These are phyloP conservation scores for Talaromyces piceae DNA, from an alignment of 2,329 filamentous ascomycete genomes.

Conservation along the genomic window DNA sequence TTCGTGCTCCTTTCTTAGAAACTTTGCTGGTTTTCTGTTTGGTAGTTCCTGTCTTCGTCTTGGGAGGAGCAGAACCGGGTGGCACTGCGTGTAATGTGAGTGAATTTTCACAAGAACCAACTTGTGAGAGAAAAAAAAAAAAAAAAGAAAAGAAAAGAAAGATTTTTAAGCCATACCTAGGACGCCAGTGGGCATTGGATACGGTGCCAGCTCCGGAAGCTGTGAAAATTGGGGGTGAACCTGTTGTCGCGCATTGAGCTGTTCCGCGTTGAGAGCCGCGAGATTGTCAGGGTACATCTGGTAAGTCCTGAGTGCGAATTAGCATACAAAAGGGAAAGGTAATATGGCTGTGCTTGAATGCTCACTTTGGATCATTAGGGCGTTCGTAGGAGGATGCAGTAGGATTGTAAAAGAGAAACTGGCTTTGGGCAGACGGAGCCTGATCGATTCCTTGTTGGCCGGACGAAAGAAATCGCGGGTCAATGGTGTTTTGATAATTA, in stretches of 20 bases:
- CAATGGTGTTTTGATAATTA: conserved; percentile 30
- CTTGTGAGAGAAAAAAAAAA: not conserved
- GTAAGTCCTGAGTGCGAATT: conserved; percentile 5
- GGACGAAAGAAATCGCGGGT: conserved; percentile 32
- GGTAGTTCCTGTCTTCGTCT: conserved; percentile 16
- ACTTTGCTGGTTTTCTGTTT: conserved; percentile 20
- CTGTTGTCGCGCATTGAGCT: conserved; percentile 9
- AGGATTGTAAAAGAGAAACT: conserved; percentile 22
- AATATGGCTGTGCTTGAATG: conserved; percentile 4
- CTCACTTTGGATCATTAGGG: conserved; percentile 21
- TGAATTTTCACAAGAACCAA: not conserved
- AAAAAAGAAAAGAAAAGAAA: no score
- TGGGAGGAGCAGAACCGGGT: conserved; percentile 11
- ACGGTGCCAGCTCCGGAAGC: conserved; percentile 8
- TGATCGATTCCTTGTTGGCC: conserved; percentile 19
- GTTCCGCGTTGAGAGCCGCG: conserved; percentile 7
- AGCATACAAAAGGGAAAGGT: not conserved
- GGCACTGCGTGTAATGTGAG: conserved; percentile 2
- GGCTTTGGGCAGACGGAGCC: conserved; percentile 17
- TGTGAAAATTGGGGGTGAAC: conserved; percentile 1
- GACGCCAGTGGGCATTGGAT: conserved; percentile 3
- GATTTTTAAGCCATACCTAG: conserved; percentile 10
- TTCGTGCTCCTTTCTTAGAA: conserved; percentile 16
- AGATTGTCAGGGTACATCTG: conserved; percentile 10
- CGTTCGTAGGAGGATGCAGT: conserved; percentile 19